Evolutionary conservation across 345 rosid species (phyloP).

Genomic region (Orychophragmus violaceus): DNA sequence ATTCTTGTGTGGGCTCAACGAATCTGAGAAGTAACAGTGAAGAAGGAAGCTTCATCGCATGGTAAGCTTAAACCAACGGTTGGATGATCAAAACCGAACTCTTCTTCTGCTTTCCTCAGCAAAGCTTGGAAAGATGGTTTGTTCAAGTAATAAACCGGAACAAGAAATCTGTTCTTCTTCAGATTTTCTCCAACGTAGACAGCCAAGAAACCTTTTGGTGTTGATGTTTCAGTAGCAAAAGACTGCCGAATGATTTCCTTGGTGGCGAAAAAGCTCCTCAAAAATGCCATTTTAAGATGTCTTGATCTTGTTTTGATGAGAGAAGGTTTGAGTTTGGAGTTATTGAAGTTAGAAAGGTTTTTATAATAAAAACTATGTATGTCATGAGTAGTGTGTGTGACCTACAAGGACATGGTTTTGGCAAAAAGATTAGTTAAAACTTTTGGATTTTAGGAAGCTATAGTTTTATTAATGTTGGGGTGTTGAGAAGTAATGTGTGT

Average conservation of each 20-base stretch:
- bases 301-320: conserved; percentile 1
- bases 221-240: conserved; percentile 20
- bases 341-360: no score
- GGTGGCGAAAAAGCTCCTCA: conserved; percentile 13
- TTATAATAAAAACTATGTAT: not conserved
- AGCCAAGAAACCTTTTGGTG: conserved; percentile 38
- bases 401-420: conserved; percentile 22
- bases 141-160: conserved; percentile 35
- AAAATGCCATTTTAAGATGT: conserved; percentile 12
- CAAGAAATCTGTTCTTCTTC: conserved; percentile 28
- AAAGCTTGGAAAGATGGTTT: conserved; percentile 35
- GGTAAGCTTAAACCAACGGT: conserved; percentile 38
- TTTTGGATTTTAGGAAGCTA: not conserved
- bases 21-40: conserved; percentile 30
- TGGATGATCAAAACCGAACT: conserved; percentile 35
- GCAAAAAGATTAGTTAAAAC: not conserved
- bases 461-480: conserved; percentile 7
- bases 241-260: conserved; percentile 17
- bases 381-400: not conserved
- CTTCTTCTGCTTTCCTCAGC: conserved; percentile 39
- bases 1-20: not conserved
- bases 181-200: conserved; percentile 37
- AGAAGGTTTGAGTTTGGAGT: conserved; percentile 11
- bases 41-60: conserved; percentile 37
- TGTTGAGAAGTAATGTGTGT: conserved; percentile 15